Evolutionary conservation across 768 basidiomycete species (phyloP), one percentile per base, ranked within the genome.

Genomic region (Vishniacozyma victoriae): DNA sequence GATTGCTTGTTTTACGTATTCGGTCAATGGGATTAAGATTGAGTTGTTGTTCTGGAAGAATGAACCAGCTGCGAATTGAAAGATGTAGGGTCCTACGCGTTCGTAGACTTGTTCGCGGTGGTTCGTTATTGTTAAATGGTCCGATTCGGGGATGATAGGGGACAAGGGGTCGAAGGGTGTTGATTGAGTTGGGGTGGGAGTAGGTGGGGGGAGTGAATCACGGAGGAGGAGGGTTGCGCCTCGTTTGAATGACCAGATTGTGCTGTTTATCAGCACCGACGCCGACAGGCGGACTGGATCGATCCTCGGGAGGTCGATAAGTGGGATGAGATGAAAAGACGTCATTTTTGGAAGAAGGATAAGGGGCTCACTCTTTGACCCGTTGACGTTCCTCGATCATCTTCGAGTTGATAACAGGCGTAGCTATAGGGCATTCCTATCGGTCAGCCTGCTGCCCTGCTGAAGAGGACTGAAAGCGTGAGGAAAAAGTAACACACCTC

Each of bases 11-110:
- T 78, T 78, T 46, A 93, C 89, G 73, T 92, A 88, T 51, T 79
- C 67, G n/a, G 86, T 86, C 42, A 99, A 78, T 0, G 87, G 82
- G 5, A 82, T 77, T 23, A 97, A 80, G 31, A 93, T 86, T 5
- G 87, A 82, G 67, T 93, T 92, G 79, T 99, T 99, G 76, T 96
- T 96, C 67, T 99, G 93, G 79, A 97, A 97, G 77, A 97, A 99
- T 3, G 87, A 85, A 39, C 85, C 82, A n/a, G 72, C 71, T 3
- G 68, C 53, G 54, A 73, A 73, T 13, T 53, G 50, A 73, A 97
- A 95, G 37, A 84, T 71, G 67, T 77, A 81, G 53, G 79, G 73
- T 7, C 88, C 91, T 20, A 97, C 87, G 39, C 79, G 78, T 72
- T 95, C 92, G 45, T 89, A 85, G 1, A 93, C 82, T 9, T 77